Percentiles rank a stretch among this genome's conserved stretches.
Conservation (phyloP, 177 flowering plant genomes). For the Tripterygium wilfordii region DNA sequence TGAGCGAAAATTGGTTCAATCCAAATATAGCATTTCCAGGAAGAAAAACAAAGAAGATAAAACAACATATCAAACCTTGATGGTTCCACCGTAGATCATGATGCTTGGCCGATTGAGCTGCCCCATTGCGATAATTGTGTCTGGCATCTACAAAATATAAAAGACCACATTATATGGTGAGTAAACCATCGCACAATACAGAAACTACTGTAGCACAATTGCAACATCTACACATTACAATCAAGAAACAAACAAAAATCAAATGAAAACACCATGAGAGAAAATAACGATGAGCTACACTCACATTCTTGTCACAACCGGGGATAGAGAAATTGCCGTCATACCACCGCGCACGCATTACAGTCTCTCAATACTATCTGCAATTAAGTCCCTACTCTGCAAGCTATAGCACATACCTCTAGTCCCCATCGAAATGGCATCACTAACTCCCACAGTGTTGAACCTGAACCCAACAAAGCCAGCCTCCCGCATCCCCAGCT, state of each 20-base stretch:
- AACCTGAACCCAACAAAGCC: slow-evolving; percentile 94
- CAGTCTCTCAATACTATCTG: slow-evolving; percentile 98
- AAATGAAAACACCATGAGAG: too few species aligned
- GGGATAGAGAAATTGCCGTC: slow-evolving; percentile 97
- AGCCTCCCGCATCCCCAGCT: slow-evolving; percentile 72
- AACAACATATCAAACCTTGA: slow-evolving; percentile 51
- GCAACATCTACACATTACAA: too few species aligned
- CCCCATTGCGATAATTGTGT: slow-evolving; percentile 99
- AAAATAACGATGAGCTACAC: slow-evolving; percentile 39
- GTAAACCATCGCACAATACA: too few species aligned
- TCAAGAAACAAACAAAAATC: slow-evolving; percentile 1
- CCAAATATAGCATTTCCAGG: too few species aligned
- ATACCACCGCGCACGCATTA: slow-evolving; percentile 97
- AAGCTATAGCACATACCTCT: slow-evolving; percentile 93
- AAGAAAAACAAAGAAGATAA: neutral
- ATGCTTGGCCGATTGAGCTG: slow-evolving; percentile 92
- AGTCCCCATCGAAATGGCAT: slow-evolving; percentile 99
- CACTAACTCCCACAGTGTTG: slow-evolving; percentile 93
- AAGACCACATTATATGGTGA: too few species aligned
- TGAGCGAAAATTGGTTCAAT: too few species aligned
- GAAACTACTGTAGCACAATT: too few species aligned
- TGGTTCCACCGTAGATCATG: slow-evolving; percentile 98
- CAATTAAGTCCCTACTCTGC: slow-evolving; percentile 95
- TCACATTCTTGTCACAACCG: slow-evolving; percentile 95
- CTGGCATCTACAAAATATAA: slow-evolving; percentile 75